phyloP scores from a whole-genome alignment of 1,139 yeast genomes.

The Nakaseomyces nivariensis region DNA sequence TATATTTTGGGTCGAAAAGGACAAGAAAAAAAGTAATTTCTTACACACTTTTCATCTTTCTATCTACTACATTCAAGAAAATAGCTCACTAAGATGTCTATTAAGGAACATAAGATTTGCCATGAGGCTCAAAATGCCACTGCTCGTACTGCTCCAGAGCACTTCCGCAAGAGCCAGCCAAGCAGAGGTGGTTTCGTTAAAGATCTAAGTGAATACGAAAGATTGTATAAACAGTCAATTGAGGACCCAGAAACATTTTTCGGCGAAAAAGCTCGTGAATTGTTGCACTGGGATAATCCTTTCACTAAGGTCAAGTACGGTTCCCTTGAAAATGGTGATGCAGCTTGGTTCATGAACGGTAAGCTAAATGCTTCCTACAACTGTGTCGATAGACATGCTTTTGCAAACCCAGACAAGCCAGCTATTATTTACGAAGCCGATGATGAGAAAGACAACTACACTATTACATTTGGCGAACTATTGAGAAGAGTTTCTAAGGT shows the following conservation, averaged over 20 bases:
- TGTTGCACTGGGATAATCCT: conserved; percentile 76
- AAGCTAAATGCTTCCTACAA: conserved; percentile 88
- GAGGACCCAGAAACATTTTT: conserved; percentile 76
- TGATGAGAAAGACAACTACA: conserved; percentile 65
- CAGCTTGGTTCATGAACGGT: conserved; percentile 91
- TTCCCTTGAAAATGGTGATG: conserved; percentile 65
- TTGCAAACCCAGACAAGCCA: conserved; percentile 71
- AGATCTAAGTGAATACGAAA: conserved; percentile 57
- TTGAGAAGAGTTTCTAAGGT: conserved; percentile 79
- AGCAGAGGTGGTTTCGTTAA: conserved; percentile 37
- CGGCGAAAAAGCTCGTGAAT: conserved; percentile 71
- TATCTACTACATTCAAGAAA: not conserved
- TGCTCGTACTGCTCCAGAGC: conserved; percentile 60
- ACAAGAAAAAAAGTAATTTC: not conserved
- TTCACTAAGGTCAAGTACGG: conserved; percentile 69
- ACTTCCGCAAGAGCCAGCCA: conserved; percentile 68
- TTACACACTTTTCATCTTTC: not conserved
- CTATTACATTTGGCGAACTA: conserved; percentile 76
- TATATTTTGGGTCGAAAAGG: not conserved
- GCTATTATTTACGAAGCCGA: conserved; percentile 96
- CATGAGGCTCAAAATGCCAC: conserved; percentile 71
- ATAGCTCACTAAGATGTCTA: conserved; percentile 8
- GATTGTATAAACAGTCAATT: conserved; percentile 68
- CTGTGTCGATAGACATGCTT: conserved; percentile 95
- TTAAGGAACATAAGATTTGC: conserved; percentile 39